Percentiles rank a stretch among this genome's conserved stretches.
phyloP scores from a whole-genome alignment of 2,329 filamentous ascomycete genomes.

The Ophiognomonia clavigignenti-juglandacearum region DNA sequence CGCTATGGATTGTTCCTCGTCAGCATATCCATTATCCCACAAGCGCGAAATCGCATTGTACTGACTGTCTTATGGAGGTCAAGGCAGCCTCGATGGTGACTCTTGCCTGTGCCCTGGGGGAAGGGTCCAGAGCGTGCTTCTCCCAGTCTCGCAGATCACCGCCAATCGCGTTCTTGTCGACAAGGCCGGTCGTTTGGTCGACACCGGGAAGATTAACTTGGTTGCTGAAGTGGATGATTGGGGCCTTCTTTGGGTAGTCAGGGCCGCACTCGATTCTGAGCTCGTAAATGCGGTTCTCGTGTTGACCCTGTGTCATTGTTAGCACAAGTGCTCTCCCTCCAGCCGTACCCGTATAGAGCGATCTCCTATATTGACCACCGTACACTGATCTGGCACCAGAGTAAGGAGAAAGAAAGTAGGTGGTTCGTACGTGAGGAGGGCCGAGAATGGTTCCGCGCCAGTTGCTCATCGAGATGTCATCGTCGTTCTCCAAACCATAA shows the following conservation, averaged over 20 bases:
- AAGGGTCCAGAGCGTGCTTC: constrained; percentile 59
- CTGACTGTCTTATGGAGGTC: constrained; percentile 29
- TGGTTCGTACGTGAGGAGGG: constrained; percentile 84
- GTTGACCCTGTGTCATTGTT: constrained; percentile 54
- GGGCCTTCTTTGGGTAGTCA: constrained; percentile 83
- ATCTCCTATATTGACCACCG: too few species aligned
- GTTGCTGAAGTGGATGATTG: constrained; percentile 86
- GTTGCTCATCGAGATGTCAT: constrained; percentile 95
- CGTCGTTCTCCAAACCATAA: constrained; percentile 88
- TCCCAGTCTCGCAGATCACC: constrained; percentile 82
- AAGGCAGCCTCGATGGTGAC: constrained; percentile 30
- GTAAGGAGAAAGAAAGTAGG: too few species aligned
- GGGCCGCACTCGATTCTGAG: constrained; percentile 93
- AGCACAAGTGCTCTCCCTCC: constrained; percentile 2
- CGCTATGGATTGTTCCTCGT: constrained; percentile 48
- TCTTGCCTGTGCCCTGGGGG: constrained; percentile 26
- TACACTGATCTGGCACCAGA: too few species aligned
- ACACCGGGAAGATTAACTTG: constrained; percentile 97
- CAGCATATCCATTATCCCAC: constrained; percentile 7
- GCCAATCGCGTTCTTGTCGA: constrained; percentile 77
- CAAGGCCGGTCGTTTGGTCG: constrained; percentile 71
- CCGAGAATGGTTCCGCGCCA: constrained; percentile 98
- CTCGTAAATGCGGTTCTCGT: constrained; percentile 99
- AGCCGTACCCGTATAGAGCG: too few species aligned
- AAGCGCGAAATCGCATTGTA: not conserved